Evolutionary conservation across 495 filamentous ascomycete species (phyloP), one percentile per base, ranked within the genome.

Genomic region (Viridothelium virens): DNA sequence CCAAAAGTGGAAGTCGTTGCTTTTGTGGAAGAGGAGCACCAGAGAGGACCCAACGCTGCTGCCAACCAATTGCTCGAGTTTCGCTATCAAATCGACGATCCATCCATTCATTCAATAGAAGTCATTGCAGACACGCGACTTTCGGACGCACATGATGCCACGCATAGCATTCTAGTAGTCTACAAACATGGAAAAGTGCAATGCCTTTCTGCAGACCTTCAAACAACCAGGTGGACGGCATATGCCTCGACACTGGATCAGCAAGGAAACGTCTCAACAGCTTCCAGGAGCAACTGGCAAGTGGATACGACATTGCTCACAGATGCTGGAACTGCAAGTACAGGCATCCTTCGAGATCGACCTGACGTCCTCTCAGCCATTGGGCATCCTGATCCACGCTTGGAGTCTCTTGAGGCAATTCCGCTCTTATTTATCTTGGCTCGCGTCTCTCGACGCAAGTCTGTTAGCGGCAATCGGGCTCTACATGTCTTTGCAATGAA

Each of bases 141-240:
- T 33, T 7, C 53, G 71, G 2, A 65, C 76, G 56, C 79, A 75
- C 6, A 56, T 38, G 34, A 69, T 34, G 36, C 41, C 18, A 46
- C 66, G 64, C 73, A 74, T 65, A 71, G 77, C 61, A 66, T 79
- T 10, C 61, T 79, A 33, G 67, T 74, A n/a, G 65, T 77, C 33
- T 70, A 77, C 39, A 53, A 70, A 50, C 69, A 76, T 68, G 77
- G 80, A 38, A 63, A 83, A 65, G 78, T 87, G 53, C 78, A 80
- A 47, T 84, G 81, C 62, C 80, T 87, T 46, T 77, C 79, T 31
- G 80, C 81, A 69, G 81, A 84, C 73, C 78, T 79, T 25, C 41
- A 70, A 44, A 68, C 14, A 33, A 12, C 65, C 41, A 61, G 68
- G 16, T 76, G 74, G 73, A 75, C 75, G 74, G 33, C 75, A 74